phyloP scores from a whole-genome alignment of 805 yeast species.

The Yarrowia sp. region DNA sequence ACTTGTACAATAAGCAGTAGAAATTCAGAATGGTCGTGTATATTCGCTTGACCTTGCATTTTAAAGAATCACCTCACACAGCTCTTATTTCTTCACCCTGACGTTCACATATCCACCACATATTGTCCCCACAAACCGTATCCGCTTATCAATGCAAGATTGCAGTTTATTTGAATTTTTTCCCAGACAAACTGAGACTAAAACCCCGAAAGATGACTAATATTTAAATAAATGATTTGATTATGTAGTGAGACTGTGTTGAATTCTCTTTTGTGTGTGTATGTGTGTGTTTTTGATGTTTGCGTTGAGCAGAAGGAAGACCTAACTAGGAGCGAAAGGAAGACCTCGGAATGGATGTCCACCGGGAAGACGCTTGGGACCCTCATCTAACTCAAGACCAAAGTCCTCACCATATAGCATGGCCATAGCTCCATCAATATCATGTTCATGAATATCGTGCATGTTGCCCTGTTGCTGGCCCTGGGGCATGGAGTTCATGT shows the following conservation, averaged over 20 bases:
- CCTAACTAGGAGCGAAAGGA: slow-evolving; percentile 23
- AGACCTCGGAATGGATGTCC: slow-evolving; percentile 18
- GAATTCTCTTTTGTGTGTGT: background rate
- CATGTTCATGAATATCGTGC: slow-evolving; percentile 16
- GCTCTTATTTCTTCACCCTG: too few relatives aligned
- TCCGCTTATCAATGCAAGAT: background rate
- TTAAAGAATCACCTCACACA: too few relatives aligned
- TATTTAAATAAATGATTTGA: background rate
- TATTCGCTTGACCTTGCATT: too few relatives aligned
- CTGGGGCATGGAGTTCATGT: slow-evolving; percentile 1
- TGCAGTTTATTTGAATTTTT: background rate
- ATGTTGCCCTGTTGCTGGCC: background rate
- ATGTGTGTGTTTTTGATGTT: background rate
- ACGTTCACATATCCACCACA: background rate
- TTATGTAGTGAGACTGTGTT: background rate
- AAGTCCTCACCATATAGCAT: slow-evolving; percentile 19
- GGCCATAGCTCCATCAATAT: slow-evolving; percentile 22
- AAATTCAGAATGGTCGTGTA: too few relatives aligned
- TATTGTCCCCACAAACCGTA: background rate
- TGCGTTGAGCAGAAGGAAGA: background rate
- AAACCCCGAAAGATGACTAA: background rate
- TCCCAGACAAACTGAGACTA: background rate
- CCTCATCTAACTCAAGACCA: slow-evolving; percentile 4
- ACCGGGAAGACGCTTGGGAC: slow-evolving; percentile 3
- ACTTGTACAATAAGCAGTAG: too few relatives aligned